Percentiles rank a stretch among this genome's conserved stretches.
These are phyloP conservation scores for Suillus sp. DNA, from an alignment of 768 basidiomycete species.

Conservation along the genomic window DNA sequence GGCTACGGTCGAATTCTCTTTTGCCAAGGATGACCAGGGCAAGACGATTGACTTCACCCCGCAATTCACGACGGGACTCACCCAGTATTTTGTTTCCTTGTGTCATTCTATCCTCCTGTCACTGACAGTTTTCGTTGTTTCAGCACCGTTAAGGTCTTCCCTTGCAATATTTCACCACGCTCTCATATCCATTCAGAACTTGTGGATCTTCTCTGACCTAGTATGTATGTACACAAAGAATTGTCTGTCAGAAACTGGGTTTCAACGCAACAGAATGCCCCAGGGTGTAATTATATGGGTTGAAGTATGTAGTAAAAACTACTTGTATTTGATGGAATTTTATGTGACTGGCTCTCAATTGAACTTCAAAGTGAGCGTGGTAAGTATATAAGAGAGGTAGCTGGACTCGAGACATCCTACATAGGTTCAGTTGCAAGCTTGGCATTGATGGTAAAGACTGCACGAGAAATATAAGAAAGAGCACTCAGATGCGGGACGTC, in stretches of 20 bases:
- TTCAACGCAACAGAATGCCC: not conserved
- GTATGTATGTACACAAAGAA: not conserved
- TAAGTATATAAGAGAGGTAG: too few relatives aligned
- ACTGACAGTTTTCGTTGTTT: not conserved
- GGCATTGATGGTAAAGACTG: too few relatives aligned
- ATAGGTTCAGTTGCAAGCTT: too few relatives aligned
- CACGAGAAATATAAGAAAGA: too few relatives aligned
- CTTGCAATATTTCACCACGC: conserved; percentile 1
- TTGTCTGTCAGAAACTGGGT: not conserved
- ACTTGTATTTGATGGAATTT: too few relatives aligned
- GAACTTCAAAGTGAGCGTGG: too few relatives aligned
- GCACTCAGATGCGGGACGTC: too few relatives aligned
- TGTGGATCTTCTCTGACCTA: not conserved
- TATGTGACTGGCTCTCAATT: too few relatives aligned
- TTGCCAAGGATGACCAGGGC: conserved; percentile 11
- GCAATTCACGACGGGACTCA: conserved; percentile 3
- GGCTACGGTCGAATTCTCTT: conserved; percentile 5
- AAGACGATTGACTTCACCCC: conserved; percentile 9
- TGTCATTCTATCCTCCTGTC: not conserved
- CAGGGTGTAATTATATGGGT: not conserved
- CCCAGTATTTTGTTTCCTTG: not conserved
- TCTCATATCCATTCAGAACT: not conserved
- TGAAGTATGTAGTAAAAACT: too few relatives aligned
- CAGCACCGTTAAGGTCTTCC: not conserved
- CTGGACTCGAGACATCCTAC: too few relatives aligned